A percentile compares a stretch with the other conserved stretches of the same genome.
phyloP scores from a whole-genome alignment of 768 basidiomycete species.

The Calocybe cyanea region DNA sequence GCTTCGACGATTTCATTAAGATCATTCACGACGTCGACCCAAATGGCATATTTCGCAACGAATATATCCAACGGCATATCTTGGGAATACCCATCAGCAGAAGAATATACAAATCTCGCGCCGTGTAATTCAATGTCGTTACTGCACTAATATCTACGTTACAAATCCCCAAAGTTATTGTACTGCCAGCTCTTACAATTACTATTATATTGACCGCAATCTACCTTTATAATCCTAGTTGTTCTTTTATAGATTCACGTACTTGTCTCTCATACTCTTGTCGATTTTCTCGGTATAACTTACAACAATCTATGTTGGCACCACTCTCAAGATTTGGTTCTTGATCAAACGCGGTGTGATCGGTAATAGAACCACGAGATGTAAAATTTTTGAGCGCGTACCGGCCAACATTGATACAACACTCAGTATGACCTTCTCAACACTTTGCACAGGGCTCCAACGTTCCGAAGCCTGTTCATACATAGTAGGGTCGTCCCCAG shows the following conservation, averaged over 20 bases:
- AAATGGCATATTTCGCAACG: conserved; percentile 75
- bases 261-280: conserved; percentile 88
- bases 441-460: conserved; percentile 98
- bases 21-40: conserved; percentile 74
- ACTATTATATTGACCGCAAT: conserved; percentile 2
- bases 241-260: conserved; percentile 76
- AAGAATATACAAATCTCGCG: conserved; percentile 37
- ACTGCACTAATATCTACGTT: conserved; percentile 11
- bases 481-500: conserved; percentile 87
- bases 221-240: conserved; percentile 64
- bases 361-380: conserved; percentile 12
- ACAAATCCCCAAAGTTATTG: conserved; percentile 8
- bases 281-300: conserved; percentile 88
- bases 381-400: conserved; percentile 31
- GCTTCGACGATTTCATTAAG: conserved; percentile 70
- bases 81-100: conserved; percentile 52
- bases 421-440: conserved; percentile 94
- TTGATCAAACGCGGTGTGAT: conserved; percentile 23
- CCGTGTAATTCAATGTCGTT: conserved; percentile 11
- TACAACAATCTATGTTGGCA: conserved; percentile 97
- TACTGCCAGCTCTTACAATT: too few species aligned
- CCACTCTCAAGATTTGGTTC: conserved; percentile 98
- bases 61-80: conserved; percentile 86
- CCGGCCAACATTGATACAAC: conserved; percentile 98
- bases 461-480: conserved; percentile 95